Conservation (phyloP, 306 rosid species). For the Rosa multiflora region DNA sequence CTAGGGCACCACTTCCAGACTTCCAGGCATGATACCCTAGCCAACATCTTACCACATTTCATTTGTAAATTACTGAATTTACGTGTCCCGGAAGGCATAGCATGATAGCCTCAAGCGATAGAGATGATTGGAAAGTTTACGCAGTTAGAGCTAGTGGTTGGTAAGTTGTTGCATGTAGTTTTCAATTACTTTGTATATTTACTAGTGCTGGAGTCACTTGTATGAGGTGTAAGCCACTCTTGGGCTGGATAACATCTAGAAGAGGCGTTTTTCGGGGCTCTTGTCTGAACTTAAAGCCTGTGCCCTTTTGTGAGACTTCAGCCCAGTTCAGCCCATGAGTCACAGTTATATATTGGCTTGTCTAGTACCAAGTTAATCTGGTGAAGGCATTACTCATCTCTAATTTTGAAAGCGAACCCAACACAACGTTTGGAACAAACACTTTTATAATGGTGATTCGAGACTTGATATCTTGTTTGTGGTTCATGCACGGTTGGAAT, state of each 20-base stretch:
- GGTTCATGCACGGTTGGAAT: not conserved
- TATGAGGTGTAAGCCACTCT: not conserved
- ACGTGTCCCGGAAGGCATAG: not conserved
- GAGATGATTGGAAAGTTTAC: not conserved
- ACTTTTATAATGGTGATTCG: not conserved
- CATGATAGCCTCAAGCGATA: not conserved
- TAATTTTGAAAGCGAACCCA: not conserved
- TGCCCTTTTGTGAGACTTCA: not conserved
- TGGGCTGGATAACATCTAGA: not conserved
- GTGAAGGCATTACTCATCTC: slow-evolving; percentile 5
- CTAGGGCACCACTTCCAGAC: not conserved
- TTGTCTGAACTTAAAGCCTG: not conserved
- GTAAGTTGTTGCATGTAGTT: not conserved
- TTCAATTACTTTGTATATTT: not conserved
- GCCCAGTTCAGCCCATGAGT: not conserved
- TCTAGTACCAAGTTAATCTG: not conserved
- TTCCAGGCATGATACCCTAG: not conserved
- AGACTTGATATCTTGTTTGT: not conserved
- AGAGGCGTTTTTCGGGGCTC: not conserved
- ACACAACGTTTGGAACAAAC: not conserved
- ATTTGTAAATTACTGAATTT: not conserved
- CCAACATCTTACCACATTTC: not conserved
- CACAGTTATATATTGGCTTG: not conserved
- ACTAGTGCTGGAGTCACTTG: not conserved
- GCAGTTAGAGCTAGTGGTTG: not conserved